A percentile compares a stretch with the other conserved stretches of the same genome.
phyloP scores from a whole-genome alignment of 495 filamentous ascomycete genomes.

The Neurospora sp. region DNA sequence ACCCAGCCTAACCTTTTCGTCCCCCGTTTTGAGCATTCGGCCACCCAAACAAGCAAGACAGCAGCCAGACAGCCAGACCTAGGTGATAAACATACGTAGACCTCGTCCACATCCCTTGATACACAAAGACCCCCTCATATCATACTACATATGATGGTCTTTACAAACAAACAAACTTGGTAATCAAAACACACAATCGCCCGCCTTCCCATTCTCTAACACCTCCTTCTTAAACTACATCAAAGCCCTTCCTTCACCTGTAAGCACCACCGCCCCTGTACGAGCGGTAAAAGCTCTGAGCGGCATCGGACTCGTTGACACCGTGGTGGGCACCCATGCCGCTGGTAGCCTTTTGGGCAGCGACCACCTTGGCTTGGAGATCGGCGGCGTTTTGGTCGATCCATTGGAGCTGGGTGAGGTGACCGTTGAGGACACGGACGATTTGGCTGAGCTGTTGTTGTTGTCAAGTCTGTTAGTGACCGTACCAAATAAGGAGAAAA shows the following conservation, averaged over 20 bases:
- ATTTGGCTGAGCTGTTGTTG: conserved; percentile 72
- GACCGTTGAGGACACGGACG: conserved; percentile 84
- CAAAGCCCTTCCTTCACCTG: background rate
- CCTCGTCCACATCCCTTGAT: background rate
- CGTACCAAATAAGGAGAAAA: background rate
- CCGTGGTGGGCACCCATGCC: conserved; percentile 53
- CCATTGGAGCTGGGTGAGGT: conserved; percentile 78
- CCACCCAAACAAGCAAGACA: background rate
- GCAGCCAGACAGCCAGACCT: background rate
- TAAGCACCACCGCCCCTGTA: conserved; percentile 45
- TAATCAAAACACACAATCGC: background rate
- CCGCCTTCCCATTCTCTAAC: background rate
- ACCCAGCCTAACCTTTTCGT: background rate
- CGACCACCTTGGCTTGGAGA: conserved; percentile 65
- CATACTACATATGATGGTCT: background rate
- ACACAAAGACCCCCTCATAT: background rate
- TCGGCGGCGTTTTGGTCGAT: conserved; percentile 79
- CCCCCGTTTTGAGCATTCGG: background rate
- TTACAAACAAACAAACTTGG: background rate
- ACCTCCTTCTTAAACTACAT: conserved; percentile 32
- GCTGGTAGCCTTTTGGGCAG: conserved; percentile 66
- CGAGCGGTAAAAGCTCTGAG: conserved; percentile 75
- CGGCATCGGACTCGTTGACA: conserved; percentile 49
- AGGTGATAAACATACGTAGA: background rate
- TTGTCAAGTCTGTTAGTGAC: background rate